phyloP scores from a whole-genome alignment of 345 rosid species.

The Populus nigra region DNA sequence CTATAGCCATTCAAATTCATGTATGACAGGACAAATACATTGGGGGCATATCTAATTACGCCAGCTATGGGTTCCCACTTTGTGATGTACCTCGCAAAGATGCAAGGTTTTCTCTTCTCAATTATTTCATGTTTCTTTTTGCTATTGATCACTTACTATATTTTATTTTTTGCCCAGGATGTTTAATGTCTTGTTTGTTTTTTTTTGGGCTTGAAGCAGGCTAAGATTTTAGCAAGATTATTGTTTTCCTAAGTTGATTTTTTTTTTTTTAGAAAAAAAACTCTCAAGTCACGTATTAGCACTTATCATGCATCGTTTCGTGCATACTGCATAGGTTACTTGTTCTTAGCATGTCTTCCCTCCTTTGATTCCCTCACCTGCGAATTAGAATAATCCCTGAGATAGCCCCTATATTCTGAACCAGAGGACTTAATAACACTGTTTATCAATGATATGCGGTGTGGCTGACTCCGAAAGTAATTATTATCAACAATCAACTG shows the following conservation, averaged over 20 bases:
- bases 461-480: too few species aligned
- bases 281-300: background rate
- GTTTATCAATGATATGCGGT: too few species aligned
- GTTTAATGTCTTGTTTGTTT: background rate
- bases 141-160: background rate
- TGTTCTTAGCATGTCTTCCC: too few species aligned
- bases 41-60: slow-evolving; percentile 81
- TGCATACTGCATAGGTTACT: background rate
- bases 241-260: background rate
- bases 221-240: background rate
- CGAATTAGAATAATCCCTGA: too few species aligned
- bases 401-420: too few species aligned
- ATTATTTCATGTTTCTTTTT: background rate
- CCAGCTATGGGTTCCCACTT: slow-evolving; percentile 93
- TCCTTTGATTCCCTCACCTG: too few species aligned
- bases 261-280: background rate
- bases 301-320: background rate
- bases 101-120: slow-evolving; percentile 59
- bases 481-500: too few species aligned
- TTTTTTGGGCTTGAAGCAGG: background rate
- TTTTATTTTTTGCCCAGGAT: too few species aligned
- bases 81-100: slow-evolving; percentile 83
- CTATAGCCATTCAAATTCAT: slow-evolving; percentile 22
- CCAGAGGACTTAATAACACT: too few species aligned
- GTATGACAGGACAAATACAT: slow-evolving; percentile 65